Conservation (phyloP, 371 early-diverging fungal species). For the Rhizopus arrhizus region DNA sequence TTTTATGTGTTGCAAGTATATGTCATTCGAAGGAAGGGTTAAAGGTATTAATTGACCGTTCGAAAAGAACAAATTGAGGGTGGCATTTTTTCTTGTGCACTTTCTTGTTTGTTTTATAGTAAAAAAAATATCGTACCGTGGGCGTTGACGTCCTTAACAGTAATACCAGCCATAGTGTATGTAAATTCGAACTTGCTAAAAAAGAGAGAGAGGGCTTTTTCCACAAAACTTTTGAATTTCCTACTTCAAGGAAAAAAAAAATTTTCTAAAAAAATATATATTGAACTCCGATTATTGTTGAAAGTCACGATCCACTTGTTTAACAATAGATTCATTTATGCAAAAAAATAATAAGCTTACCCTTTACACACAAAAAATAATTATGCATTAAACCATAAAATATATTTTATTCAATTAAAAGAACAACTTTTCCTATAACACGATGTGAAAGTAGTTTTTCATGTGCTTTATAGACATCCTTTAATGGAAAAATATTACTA, state of each 20-base stretch:
- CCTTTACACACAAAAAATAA: background rate
- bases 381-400: background rate
- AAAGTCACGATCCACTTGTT: background rate
- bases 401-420: constrained; percentile 20
- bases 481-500: constrained; percentile 30
- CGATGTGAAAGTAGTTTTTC: constrained; percentile 43
- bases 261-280: constrained; percentile 16
- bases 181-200: constrained; percentile 27
- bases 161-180: constrained; percentile 64
- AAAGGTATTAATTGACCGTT: background rate
- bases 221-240: background rate
- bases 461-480: constrained; percentile 48
- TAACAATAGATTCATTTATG: background rate
- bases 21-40: background rate
- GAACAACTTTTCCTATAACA: constrained; percentile 57
- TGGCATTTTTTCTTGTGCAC: background rate
- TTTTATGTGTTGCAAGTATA: background rate
- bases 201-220: constrained; percentile 33
- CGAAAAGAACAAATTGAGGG: background rate
- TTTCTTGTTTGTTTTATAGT: background rate
- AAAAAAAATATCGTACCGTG: constrained; percentile 56
- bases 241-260: constrained; percentile 19
- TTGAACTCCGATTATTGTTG: background rate
- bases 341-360: background rate
- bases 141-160: constrained; percentile 95